Base-by-base conservation (phyloP, 2,329 filamentous ascomycete genomes). In the Aspergillus sp. region DNA sequence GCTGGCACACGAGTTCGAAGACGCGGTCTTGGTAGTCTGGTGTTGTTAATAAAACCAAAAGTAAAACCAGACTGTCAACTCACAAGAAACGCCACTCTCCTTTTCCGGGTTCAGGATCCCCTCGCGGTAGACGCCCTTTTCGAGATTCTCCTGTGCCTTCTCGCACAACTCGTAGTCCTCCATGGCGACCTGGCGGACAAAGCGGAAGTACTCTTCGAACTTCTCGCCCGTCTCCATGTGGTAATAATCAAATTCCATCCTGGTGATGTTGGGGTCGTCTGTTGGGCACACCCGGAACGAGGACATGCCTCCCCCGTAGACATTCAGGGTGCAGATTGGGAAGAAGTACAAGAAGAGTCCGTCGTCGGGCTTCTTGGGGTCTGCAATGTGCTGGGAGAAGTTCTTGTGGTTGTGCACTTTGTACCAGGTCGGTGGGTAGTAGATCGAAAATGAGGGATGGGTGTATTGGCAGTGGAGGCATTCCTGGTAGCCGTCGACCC, bases 201-300 rank as follows among this genome's bases (percentile, higher is more conserved):
- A 85, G 43, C 78, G 80, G 64, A 76, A 85, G 62, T 85, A 85
- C 6, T 82, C 76, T 57, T 84, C 80, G 59, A 85, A 85, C 47
- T 80, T 79, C n/a, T 82, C 77, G 6, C 77, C 80, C 0, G 71
- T 73, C 35, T 77, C 79, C 31, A 75, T 62, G 57, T 85, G 81
- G 62, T 84, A 85, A 60, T 85, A 85, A 64, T 85, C 83, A 58
- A 85, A 85, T 62, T 84, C 82, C 82, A 84, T 84, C 14, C 80
- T 73, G 0, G 79, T 80, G 17, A 81, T 71, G 0, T 77, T 75
- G 0, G 82, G 81, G 23, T 81, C 75, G 1, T 75, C 69, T 0
- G 78, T 80, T 1, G 83, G 83, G 60, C 81, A 82, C 1, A 83
- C 81, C 1, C 83, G 78, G 69, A 84, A 85, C 5, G 77, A 81